These are phyloP conservation scores for Sapria himalayana DNA, from an alignment of 345 rosid species.

Conservation along the genomic window DNA sequence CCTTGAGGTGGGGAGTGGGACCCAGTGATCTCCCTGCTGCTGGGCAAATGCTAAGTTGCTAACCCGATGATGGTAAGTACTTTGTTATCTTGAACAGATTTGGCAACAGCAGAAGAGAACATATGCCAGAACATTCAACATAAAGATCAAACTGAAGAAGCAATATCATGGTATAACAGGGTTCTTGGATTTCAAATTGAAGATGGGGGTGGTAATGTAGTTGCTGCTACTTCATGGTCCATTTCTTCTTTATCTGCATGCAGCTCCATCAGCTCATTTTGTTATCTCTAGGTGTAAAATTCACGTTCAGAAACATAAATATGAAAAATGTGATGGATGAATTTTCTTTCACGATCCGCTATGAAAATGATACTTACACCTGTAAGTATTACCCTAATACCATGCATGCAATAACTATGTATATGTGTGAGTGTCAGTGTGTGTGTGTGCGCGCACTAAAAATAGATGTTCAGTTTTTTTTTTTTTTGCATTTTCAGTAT, in stretches of 20 bases:
- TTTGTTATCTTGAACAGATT: slow-evolving; percentile 14
- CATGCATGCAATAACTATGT: too few relatives aligned
- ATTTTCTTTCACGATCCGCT: slow-evolving; percentile 45
- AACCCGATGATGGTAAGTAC: too few relatives aligned
- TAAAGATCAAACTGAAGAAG: slow-evolving; percentile 34
- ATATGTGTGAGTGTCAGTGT: too few relatives aligned
- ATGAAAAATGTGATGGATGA: slow-evolving; percentile 22
- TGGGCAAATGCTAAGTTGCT: too few relatives aligned
- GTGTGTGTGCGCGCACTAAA: too few relatives aligned
- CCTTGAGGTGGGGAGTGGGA: too few relatives aligned
- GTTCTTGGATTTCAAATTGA: slow-evolving; percentile 63
- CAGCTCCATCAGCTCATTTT: slow-evolving; percentile 6
- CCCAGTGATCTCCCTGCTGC: too few relatives aligned
- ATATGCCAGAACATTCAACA: slow-evolving; percentile 18
- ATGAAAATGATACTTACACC: slow-evolving; percentile 41
- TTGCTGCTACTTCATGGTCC: not conserved
- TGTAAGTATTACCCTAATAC: slow-evolving; percentile 22
- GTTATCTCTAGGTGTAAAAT: slow-evolving; percentile 49
- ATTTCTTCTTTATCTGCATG: not conserved
- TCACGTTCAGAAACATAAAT: slow-evolving; percentile 42
- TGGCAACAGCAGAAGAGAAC: slow-evolving; percentile 24
- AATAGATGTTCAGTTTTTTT: slow-evolving; percentile 4
- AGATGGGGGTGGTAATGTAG: slow-evolving; percentile 58
- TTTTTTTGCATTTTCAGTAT: slow-evolving; percentile 26
- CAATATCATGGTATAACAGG: slow-evolving; percentile 61